Conservation (phyloP, 176 grass and related monocot genomes). For the Juncus effusus region DNA sequence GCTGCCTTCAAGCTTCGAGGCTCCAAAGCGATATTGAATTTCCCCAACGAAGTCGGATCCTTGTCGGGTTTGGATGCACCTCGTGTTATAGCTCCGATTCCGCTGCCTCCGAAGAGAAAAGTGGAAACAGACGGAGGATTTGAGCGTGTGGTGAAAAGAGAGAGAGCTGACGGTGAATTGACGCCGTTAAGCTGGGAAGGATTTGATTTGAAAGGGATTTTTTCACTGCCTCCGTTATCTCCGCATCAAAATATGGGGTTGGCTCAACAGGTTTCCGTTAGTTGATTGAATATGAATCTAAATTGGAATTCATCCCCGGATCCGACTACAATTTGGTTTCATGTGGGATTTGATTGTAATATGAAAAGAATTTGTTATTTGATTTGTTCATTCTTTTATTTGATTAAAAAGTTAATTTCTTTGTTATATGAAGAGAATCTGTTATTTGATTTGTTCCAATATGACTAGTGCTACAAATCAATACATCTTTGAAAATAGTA, state of each 20-base stretch:
- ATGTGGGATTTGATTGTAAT: too few relatives aligned
- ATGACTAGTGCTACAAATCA: too few relatives aligned
- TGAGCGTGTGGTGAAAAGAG: slow-evolving; percentile 1
- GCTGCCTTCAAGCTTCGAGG: slow-evolving; percentile 17
- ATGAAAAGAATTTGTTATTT: too few relatives aligned
- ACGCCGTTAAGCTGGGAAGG: slow-evolving; percentile 35
- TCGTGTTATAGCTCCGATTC: slow-evolving; percentile 6
- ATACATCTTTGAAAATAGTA: too few relatives aligned
- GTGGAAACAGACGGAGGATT: neutral
- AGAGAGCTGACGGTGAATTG: slow-evolving; percentile 11
- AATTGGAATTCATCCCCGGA: too few relatives aligned
- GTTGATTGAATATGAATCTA: too few relatives aligned
- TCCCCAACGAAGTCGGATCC: slow-evolving; percentile 11
- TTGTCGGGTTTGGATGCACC: neutral
- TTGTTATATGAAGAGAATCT: too few relatives aligned
- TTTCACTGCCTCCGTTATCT: slow-evolving; percentile 44
- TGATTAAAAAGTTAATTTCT: too few relatives aligned
- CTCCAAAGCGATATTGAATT: slow-evolving; percentile 23
- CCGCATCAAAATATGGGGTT: slow-evolving; percentile 36
- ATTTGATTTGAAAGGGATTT: slow-evolving; percentile 40
- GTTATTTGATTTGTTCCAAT: too few relatives aligned
- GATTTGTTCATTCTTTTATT: too few relatives aligned
- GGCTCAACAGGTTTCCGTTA: neutral
- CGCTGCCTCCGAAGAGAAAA: slow-evolving; percentile 11
- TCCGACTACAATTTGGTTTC: too few relatives aligned